Conservation (phyloP, 768 basidiomycete species). For the Boletellus sp. region DNA sequence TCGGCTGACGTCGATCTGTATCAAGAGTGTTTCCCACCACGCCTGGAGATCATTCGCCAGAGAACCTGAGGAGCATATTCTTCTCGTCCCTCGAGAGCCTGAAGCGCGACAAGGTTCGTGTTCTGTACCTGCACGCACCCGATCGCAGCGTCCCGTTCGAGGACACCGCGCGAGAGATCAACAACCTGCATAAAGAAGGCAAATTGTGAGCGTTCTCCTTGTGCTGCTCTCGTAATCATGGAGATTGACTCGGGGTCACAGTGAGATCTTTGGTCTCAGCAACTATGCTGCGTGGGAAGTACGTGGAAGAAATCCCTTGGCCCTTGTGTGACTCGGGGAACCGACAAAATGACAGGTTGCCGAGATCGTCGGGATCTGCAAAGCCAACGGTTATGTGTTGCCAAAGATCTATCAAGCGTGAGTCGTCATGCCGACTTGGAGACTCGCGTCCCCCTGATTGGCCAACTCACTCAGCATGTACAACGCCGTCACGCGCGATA, state of each 20-base stretch:
- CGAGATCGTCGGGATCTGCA: constrained; percentile 56
- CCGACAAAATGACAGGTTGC: constrained; percentile 39
- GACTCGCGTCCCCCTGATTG: no score
- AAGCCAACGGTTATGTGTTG: constrained; percentile 48
- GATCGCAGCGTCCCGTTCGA: constrained; percentile 56
- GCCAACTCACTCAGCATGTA: constrained; percentile 33
- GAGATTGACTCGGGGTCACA: constrained; percentile 11
- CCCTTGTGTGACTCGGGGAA: neutral
- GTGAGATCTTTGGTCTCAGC: constrained; percentile 60
- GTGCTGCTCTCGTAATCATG: neutral
- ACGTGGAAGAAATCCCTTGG: neutral
- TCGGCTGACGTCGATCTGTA: neutral
- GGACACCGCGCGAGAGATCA: constrained; percentile 49
- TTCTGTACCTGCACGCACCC: constrained; percentile 59
- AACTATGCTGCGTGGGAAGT: constrained; percentile 59
- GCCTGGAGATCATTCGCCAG: constrained; percentile 42
- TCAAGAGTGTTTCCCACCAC: constrained; percentile 39
- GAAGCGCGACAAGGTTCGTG: constrained; percentile 43
- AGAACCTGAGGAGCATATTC: constrained; percentile 42
- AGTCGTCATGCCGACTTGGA: constrained; percentile 8
- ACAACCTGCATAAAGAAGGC: constrained; percentile 55
- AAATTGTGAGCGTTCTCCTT: constrained; percentile 40
- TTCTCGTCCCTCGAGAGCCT: constrained; percentile 44
- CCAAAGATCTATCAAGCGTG: constrained; percentile 57
- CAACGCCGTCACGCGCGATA: constrained; percentile 46